phyloP scores from a whole-genome alignment of 2,329 filamentous ascomycete genomes.

The Fusarium protoensiforme region DNA sequence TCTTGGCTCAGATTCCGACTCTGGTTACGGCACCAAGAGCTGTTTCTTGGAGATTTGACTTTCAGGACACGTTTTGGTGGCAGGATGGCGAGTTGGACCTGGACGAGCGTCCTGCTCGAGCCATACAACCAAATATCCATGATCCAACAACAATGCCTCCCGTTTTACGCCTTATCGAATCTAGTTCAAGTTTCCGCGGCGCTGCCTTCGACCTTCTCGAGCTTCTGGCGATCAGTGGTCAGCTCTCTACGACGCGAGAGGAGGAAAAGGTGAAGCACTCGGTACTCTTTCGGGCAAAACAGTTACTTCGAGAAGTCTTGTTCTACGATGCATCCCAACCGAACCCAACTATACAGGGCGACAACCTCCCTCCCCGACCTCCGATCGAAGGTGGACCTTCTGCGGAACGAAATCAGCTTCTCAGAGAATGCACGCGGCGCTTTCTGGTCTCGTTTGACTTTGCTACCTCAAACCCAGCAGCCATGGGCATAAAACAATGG shows the following conservation, averaged over 20 bases:
- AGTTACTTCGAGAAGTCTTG: slow-evolving; percentile 64
- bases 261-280: slow-evolving; percentile 62
- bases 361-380: slow-evolving; percentile 30
- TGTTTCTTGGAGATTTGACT: slow-evolving; percentile 61
- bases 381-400: slow-evolving; percentile 58
- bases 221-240: slow-evolving; percentile 62
- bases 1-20: slow-evolving; percentile 59
- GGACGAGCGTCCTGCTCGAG: slow-evolving; percentile 32
- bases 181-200: slow-evolving; percentile 62
- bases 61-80: slow-evolving; percentile 69
- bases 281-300: slow-evolving; percentile 63
- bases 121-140: slow-evolving; percentile 12
- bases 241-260: slow-evolving; percentile 60
- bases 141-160: slow-evolving; percentile 57
- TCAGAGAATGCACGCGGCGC: slow-evolving; percentile 62
- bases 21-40: slow-evolving; percentile 53
- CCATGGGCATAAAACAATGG: slow-evolving; percentile 57
- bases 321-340: slow-evolving; percentile 65
- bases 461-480: slow-evolving; percentile 52
- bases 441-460: slow-evolving; percentile 66
- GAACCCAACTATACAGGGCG: slow-evolving; percentile 53
- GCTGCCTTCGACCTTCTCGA: slow-evolving; percentile 64
- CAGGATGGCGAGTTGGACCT: slow-evolving; percentile 58
- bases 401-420: slow-evolving; percentile 58
- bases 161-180: slow-evolving; percentile 61